Evolutionary conservation across 2,329 filamentous ascomycete species (phyloP), one percentile per base, ranked within the genome.

Genomic region (Aspergillus nomiae): DNA sequence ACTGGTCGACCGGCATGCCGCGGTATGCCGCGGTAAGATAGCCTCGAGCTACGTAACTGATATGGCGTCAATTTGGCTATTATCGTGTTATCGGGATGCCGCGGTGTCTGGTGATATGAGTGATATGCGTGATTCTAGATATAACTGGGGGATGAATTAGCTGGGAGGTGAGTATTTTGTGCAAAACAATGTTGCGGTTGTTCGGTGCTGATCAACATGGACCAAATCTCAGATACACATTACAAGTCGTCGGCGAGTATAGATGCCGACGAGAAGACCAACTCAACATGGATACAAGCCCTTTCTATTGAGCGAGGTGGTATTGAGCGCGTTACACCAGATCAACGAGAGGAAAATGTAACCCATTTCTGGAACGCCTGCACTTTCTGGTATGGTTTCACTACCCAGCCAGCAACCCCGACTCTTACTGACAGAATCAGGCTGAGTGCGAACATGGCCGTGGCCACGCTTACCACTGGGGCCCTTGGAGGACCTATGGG

Each of bases 401-500:
- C 60, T n/a, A 62, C 62, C 48, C 61, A 56, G 63, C 61, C 59
- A 21, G 48, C 19, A 55, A 46, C 10, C 4, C 12, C 5, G 19
- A 34, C 32, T 12, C 1, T 24, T 12, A 26, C n/a, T 26, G 12
- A 24, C 30, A 50, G 2, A 36, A 54, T 59, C 32, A 77, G 74
- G 75, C 59, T 76, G 65, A 77, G 73, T 59, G 74, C 75, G n/a
- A 77, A 77, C 56, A 77, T 77, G 73, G 75, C 75, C 1, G 73
- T 77, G 1, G 75, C 74, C 8, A 77, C 76, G 1, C 64, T 77
- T 3, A 77, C 73, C 36, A 72, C 73, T 2, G 75, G 76, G 10
- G 71, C 73, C 11, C 58, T 77, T 0, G 74, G 75, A 6, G 76
- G 74, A 1, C 61, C 66, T 1, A 69, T 77, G 54, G 74, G 74